Evolutionary conservation across 352 stramenopile species (phyloP), one percentile per base, ranked within the genome.

Genomic region (Pythium rishiriense): DNA sequence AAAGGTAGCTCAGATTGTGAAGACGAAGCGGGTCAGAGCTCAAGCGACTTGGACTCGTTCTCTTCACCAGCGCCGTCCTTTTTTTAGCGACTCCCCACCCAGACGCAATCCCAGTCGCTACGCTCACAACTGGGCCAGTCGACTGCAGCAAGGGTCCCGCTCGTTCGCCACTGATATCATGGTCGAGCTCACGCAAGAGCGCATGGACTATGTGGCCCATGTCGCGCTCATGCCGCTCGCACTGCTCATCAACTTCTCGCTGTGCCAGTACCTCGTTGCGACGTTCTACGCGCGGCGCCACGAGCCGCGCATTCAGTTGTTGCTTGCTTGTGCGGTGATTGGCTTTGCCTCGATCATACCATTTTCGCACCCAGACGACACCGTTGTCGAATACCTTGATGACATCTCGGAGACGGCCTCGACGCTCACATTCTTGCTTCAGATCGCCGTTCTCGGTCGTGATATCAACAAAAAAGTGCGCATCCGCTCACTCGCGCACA

Each of bases 201-300:
- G 41, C 8, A 52, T 66, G 26, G 41, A 54, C 50, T 60, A 52
- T 37, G 21, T 29, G 1, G 25, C 41, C 17, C 48, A 56, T 2
- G 17, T 68, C 17, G 35, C 17, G 15, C 37, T 39, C 33, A 42
- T 45, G 45, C 56, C 64, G 19, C 21, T 70, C 14, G 31, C 43
- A 17, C 43, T 70, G 25, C 6, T 70, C 31, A 65, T 70, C 28
- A 70, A 70, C 64, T 66, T 66, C 31, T 55, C 56, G 25, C 49
- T 70, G 4, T 64, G 57, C 41, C 55, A 70, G 50, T 70, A 70
- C 25, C 33, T 66, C 41, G 14, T 45, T 19, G 43, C 21, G 22
- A 50, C 48, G 14, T 66, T 58, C 51, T 64, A 41, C 39, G 10
- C 28, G n/a, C 55, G 64, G 2, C 51, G 55, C 4, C 1, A 39